These are phyloP conservation scores for Talaromyces verruculosus DNA, from an alignment of 2,329 filamentous ascomycete species.

Conservation along the genomic window DNA sequence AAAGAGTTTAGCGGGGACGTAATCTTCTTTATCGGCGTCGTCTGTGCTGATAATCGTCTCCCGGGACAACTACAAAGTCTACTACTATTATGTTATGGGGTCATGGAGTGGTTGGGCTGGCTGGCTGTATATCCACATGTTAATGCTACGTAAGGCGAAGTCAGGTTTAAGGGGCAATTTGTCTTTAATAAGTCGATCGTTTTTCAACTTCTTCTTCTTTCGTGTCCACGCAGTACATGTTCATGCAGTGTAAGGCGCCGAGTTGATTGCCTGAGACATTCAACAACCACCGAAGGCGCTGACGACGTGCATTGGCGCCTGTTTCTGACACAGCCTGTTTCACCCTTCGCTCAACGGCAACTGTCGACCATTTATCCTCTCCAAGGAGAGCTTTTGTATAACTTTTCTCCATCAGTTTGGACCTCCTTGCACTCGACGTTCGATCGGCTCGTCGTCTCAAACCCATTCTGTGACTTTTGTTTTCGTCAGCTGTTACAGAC, in stretches of 20 bases:
- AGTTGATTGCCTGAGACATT: conserved; percentile 2
- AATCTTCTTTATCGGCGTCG: not conserved
- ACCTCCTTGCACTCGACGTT: not conserved
- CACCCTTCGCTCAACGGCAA: not conserved
- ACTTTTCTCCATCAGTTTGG: not conserved
- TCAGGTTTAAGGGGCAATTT: not conserved
- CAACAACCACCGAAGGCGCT: not conserved
- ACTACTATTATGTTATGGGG: not conserved
- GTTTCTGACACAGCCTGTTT: conserved; percentile 4
- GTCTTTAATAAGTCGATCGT: not conserved
- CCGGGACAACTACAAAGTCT: conserved; percentile 4
- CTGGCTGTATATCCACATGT: not conserved
- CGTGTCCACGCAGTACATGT: not conserved
- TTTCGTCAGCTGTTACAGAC: conserved; percentile 4
- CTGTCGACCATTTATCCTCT: conserved; percentile 4
- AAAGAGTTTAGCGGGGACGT: not conserved
- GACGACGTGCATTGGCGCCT: not conserved
- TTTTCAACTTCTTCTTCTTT: not conserved
- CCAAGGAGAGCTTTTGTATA: not conserved
- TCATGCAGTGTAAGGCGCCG: not conserved
- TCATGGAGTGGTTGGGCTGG: conserved; percentile 4
- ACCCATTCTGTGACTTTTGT: not conserved
- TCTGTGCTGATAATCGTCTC: conserved; percentile 9
- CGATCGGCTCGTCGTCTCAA: not conserved
- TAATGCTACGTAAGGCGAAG: not conserved